Evolutionary conservation across 345 rosid species (phyloP), one percentile per base, ranked within the genome.

Genomic region (Punica granatum): DNA sequence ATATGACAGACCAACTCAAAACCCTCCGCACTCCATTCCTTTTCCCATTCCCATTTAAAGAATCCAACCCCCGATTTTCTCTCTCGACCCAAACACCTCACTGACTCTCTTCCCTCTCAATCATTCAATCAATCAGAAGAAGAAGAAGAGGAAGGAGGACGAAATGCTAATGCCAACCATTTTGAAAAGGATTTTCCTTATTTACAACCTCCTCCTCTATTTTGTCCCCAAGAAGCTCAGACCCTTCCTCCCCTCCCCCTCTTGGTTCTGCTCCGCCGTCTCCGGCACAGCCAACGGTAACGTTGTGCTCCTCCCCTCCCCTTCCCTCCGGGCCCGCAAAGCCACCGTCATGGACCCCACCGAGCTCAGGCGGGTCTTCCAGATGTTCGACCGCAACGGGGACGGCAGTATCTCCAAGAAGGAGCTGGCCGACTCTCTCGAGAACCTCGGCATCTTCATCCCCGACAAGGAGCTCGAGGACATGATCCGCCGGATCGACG

Each of bases 321-420:
- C 60, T 58, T 4, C 31, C 43, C 35, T n/a, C 60, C 32, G 14
- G 36, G 42, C 28, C 2, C n/a, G 54, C 8, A 1, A 2, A 21
- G 7, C 44, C 59, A 0, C 37, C 25, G 30, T 67, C 18, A 88
- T 84, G 96, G 88, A 84, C 25, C 63, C 74, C 0, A 36, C 76
- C 3, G 98, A 90, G 79, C 79, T 90, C 21, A 72, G 77, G 41
- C 78, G 84, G 3, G 87, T 92, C n/a, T 92, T 92, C 72, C 86
- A 87, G 56, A 80, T 84, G 88, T 92, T 92, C 44, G 98, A 92
- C 72, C 80, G 79, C 66, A 82, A 92, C 18, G 92, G 92, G 3
- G 96, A 92, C 65, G 97, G 97, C 0, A 61, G 76, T 8, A 88
- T 91, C 74, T 79, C 93, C 2, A 78, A 75, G 73, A 66, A 82